These are phyloP conservation scores for Cyclotella sp. DNA, from an alignment of 108 stramenopile species.

Conservation along the genomic window DNA sequence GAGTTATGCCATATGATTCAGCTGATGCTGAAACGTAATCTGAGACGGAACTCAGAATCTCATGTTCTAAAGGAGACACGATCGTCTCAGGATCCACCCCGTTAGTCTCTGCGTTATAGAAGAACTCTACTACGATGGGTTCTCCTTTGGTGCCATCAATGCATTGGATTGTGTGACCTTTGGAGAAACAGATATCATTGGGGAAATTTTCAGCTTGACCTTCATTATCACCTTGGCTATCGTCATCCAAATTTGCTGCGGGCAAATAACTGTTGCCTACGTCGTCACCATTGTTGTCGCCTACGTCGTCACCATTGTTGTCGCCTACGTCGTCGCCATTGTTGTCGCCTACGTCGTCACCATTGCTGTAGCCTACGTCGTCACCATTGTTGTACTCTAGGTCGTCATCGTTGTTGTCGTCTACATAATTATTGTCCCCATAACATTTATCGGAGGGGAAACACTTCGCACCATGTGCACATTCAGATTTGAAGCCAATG, in stretches of 20 bases:
- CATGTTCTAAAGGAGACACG: constrained; percentile 28
- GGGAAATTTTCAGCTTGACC: not conserved
- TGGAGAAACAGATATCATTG: constrained; percentile 22
- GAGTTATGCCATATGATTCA: constrained; percentile 12
- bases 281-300: not conserved
- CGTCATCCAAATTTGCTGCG: constrained; percentile 1
- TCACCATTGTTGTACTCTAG: not conserved
- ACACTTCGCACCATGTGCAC: constrained; percentile 10
- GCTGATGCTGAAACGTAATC: constrained; percentile 5
- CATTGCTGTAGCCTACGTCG: not conserved
- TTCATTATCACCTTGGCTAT: constrained; percentile 11
- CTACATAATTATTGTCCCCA: too few relatives aligned
- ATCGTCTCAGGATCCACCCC: constrained; percentile 11
- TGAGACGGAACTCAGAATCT: constrained; percentile 21
- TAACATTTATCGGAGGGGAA: not conserved
- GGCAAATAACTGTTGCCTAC: not conserved
- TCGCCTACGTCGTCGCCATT: not conserved
- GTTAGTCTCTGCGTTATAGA: constrained; percentile 36
- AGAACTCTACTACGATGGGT: constrained; percentile 19
- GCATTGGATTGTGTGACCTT: constrained; percentile 10
- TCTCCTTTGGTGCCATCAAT: constrained; percentile 2
- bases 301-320: not conserved
- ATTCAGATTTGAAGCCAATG: not conserved
- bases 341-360: not conserved
- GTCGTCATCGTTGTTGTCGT: not conserved